These are phyloP conservation scores for Candida alai DNA, from an alignment of 805 yeast genomes.

Conservation along the genomic window DNA sequence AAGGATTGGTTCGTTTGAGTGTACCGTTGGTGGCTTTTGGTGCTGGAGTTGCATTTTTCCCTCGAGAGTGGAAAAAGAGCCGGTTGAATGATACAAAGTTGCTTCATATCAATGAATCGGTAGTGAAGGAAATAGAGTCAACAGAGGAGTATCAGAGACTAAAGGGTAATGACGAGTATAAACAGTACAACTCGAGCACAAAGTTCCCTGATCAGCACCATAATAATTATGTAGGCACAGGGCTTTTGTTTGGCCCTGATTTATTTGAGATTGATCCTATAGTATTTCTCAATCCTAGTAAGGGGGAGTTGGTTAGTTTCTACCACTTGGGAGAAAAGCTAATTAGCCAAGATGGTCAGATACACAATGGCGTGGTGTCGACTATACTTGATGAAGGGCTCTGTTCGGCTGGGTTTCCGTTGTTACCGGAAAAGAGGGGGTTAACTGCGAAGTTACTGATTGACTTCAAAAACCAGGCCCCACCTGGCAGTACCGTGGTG, in stretches of 20 bases:
- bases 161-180: slow-evolving; percentile 12
- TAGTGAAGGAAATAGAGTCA: slow-evolving; percentile 16
- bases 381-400: slow-evolving; percentile 81
- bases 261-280: slow-evolving; percentile 75
- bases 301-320: slow-evolving; percentile 57
- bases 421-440: slow-evolving; percentile 76
- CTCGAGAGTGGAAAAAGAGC: slow-evolving; percentile 19
- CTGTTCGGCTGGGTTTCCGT: slow-evolving; percentile 81
- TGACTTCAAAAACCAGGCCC: slow-evolving; percentile 60
- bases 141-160: slow-evolving; percentile 19
- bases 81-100: slow-evolving; percentile 13
- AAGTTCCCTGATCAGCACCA: slow-evolving; percentile 56
- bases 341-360: slow-evolving; percentile 64
- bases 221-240: slow-evolving; percentile 64
- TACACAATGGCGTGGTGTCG: slow-evolving; percentile 79
- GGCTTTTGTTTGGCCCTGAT: slow-evolving; percentile 64
- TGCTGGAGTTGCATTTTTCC: slow-evolving; percentile 25
- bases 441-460: slow-evolving; percentile 79
- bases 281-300: slow-evolving; percentile 48
- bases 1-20: slow-evolving; percentile 21
- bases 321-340: slow-evolving; percentile 67
- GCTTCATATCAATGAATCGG: slow-evolving; percentile 17
- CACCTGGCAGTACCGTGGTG: slow-evolving; percentile 60
- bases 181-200: slow-evolving; percentile 13
- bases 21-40: slow-evolving; percentile 31